phyloP scores from a whole-genome alignment of 2,329 filamentous ascomycete genomes.

The Mycosphaerella arachidis region DNA sequence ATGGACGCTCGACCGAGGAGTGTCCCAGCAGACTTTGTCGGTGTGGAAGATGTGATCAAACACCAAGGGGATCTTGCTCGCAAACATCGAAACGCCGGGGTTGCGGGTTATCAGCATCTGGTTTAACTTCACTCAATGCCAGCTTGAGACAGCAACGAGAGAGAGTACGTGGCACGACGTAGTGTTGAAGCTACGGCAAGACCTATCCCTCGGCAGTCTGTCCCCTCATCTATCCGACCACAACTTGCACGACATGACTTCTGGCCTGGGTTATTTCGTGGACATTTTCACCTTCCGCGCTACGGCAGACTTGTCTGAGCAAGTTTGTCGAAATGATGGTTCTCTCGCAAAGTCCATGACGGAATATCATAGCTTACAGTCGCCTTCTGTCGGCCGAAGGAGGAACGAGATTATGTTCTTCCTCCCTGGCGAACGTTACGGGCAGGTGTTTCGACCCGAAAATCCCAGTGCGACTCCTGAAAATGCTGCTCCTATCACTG shows the following conservation, averaged over 20 bases:
- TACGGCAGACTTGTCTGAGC: constrained; percentile 5
- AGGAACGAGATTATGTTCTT: not conserved
- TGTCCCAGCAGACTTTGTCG: too few relatives aligned
- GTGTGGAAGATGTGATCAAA: not conserved
- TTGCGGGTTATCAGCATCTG: constrained; percentile 10
- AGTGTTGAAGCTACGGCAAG: constrained; percentile 9
- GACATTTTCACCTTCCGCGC: constrained; percentile 13
- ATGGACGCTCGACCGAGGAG: too few relatives aligned
- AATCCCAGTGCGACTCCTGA: too few relatives aligned
- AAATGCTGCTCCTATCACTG: too few relatives aligned
- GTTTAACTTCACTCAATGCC: constrained; percentile 15
- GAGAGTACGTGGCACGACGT: constrained; percentile 9
- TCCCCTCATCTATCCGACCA: constrained; percentile 10
- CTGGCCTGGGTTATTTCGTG: constrained; percentile 12
- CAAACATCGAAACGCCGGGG: constrained; percentile 19
- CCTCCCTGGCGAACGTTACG: constrained; percentile 7
- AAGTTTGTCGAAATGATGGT: not conserved
- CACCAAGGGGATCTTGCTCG: constrained; percentile 13
- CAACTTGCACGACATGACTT: constrained; percentile 16
- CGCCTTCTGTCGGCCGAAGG: not conserved
- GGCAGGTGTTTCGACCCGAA: too few relatives aligned
- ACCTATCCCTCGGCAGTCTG: constrained; percentile 6
- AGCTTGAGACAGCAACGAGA: constrained; percentile 16
- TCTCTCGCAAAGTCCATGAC: not conserved
- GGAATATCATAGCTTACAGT: not conserved